These are phyloP conservation scores for Stemphylium lycopersici DNA, from an alignment of 2,329 filamentous ascomycete species.

Conservation along the genomic window DNA sequence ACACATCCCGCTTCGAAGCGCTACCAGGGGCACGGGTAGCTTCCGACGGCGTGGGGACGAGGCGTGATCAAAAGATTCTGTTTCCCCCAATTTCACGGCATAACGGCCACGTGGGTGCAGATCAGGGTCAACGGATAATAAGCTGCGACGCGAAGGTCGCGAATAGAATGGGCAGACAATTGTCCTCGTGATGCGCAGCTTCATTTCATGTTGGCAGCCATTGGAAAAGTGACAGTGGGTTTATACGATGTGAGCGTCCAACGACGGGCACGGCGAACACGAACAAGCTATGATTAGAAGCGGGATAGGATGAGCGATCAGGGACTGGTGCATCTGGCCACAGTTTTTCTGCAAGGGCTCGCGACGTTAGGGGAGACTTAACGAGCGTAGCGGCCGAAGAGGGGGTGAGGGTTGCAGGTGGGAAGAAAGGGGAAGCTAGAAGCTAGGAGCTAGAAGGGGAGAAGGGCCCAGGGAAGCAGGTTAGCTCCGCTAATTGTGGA, in stretches of 20 bases:
- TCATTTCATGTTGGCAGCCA: conserved; percentile 24
- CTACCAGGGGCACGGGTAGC: conserved; percentile 5
- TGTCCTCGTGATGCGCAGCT: conserved; percentile 26
- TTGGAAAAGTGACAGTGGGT: conserved; percentile 10
- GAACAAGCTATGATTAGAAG: conserved; percentile 32
- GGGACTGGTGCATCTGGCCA: conserved; percentile 16
- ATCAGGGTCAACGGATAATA: conserved; percentile 14
- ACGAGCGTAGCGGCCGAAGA: conserved; percentile 19
- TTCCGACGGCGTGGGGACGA: conserved; percentile 19
- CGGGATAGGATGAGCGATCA: conserved; percentile 30
- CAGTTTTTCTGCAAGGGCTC: conserved; percentile 25
- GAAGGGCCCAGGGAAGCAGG: conserved; percentile 21
- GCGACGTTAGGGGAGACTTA: conserved; percentile 15
- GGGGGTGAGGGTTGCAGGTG: conserved; percentile 10
- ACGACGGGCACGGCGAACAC: conserved; percentile 15
- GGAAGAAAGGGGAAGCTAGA: conserved; percentile 17
- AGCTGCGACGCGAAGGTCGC: conserved; percentile 28
- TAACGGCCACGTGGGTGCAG: conserved; percentile 42
- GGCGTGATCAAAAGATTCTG: conserved; percentile 35
- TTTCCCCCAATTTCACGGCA: conserved; percentile 29
- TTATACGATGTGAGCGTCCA: conserved; percentile 28
- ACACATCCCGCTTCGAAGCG: conserved; percentile 13
- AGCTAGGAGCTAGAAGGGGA: conserved; percentile 6
- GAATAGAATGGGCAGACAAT: conserved; percentile 18
- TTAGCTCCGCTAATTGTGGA: conserved; percentile 20